Conservation (phyloP, 495 filamentous ascomycete genomes). For the Massariosphaeria phaeospora region DNA sequence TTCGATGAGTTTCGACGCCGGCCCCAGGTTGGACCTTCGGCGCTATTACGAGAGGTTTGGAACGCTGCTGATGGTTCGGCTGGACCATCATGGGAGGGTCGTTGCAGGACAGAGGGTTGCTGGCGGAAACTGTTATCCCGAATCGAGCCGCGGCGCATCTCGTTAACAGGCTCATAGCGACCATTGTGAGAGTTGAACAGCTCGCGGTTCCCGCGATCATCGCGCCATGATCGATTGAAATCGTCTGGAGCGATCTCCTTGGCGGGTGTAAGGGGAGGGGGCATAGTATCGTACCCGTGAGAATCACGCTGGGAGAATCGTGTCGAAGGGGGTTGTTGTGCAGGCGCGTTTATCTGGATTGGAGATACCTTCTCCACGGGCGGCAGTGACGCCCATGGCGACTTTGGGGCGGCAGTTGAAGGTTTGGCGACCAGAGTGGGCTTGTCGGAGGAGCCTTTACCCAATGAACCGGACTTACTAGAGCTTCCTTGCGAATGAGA, state of each 20-base stretch:
- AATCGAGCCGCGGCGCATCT: constrained; percentile 63
- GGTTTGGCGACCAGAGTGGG: constrained; percentile 75
- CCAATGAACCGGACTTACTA: constrained; percentile 44
- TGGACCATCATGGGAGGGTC: constrained; percentile 62
- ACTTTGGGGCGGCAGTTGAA: constrained; percentile 70
- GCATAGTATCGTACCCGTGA: constrained; percentile 43
- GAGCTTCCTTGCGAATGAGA: constrained; percentile 12
- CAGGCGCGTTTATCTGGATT: constrained; percentile 48
- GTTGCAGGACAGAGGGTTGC: constrained; percentile 77
- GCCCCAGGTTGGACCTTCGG: constrained; percentile 62
- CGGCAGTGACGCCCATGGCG: constrained; percentile 83
- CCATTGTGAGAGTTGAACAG: constrained; percentile 93
- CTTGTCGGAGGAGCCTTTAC: constrained; percentile 66
- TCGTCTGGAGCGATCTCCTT: constrained; percentile 93
- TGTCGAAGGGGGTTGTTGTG: constrained; percentile 33
- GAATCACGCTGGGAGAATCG: constrained; percentile 31
- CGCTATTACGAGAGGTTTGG: constrained; percentile 66
- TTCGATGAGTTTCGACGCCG: constrained; percentile 89
- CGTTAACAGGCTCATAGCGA: constrained; percentile 82
- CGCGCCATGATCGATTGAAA: constrained; percentile 83
- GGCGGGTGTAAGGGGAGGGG: constrained; percentile 43
- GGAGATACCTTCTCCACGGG: constrained; percentile 78
- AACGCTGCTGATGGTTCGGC: constrained; percentile 91
- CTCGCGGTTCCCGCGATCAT: constrained; percentile 63
- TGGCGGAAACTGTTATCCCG: constrained; percentile 62